Percentiles rank a stretch among this genome's conserved stretches.
Conservation (phyloP, 2,329 filamentous ascomycete species). For the Talaromyces sp. region DNA sequence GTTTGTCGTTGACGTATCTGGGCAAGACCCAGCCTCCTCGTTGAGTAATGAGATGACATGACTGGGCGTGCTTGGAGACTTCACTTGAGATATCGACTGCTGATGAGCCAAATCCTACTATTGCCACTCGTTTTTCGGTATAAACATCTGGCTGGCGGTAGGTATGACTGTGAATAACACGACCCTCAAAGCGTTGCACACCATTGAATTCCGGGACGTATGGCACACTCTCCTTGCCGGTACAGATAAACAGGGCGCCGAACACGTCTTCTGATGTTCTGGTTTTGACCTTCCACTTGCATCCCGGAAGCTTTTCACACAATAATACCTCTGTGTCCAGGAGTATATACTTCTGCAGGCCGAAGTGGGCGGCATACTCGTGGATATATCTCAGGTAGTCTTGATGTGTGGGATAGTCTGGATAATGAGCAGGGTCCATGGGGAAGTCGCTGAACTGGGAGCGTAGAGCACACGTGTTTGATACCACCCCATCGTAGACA, state of each 20-base stretch:
- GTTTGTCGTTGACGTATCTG: conserved; percentile 35
- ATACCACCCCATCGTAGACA: conserved; percentile 34
- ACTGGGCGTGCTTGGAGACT: conserved; percentile 28
- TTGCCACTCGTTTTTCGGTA: conserved; percentile 34
- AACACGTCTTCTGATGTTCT: conserved; percentile 23
- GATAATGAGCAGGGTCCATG: conserved; percentile 35
- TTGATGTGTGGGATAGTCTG: conserved; percentile 35
- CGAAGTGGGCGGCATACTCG: conserved; percentile 36
- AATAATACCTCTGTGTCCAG: conserved; percentile 29
- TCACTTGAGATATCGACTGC: conserved; percentile 40
- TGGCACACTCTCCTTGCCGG: conserved; percentile 31
- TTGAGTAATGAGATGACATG: conserved; percentile 35
- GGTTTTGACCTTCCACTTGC: conserved; percentile 27
- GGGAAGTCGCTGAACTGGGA: conserved; percentile 40
- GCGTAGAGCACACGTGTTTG: conserved; percentile 37
- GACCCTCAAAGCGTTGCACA: conserved; percentile 29
- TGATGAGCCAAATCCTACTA: conserved; percentile 36
- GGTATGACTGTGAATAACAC: conserved; percentile 35
- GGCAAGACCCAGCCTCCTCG: conserved; percentile 38
- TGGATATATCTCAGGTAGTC: conserved; percentile 33
- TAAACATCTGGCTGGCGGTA: conserved; percentile 33
- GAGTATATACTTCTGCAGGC: conserved; percentile 30
- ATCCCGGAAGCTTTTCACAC: conserved; percentile 24
- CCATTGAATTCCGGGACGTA: conserved; percentile 28
- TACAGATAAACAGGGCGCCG: conserved; percentile 35